These are phyloP conservation scores for Plasmodium relictum DNA, from an alignment of 169 alveolate species.

Conservation along the genomic window DNA sequence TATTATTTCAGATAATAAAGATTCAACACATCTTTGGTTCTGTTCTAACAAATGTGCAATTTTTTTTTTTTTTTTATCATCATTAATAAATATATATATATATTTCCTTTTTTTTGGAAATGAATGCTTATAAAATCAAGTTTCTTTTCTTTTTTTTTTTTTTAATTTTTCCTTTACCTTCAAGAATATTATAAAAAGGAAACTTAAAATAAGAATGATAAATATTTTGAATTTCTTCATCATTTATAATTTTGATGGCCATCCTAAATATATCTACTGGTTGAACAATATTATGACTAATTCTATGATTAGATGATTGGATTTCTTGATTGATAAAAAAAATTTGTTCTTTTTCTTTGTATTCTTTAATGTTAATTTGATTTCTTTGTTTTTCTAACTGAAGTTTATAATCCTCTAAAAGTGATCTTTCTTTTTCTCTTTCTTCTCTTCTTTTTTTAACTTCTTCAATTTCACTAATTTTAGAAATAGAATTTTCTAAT, in stretches of 20 bases:
- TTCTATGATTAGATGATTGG: constrained; percentile 37
- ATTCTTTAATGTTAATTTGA: constrained; percentile 81
- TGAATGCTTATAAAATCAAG: too few relatives aligned
- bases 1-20: constrained; percentile 14
- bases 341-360: constrained; percentile 77
- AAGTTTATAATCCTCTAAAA: constrained; percentile 70
- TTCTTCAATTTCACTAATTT: constrained; percentile 80
- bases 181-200: constrained; percentile 35
- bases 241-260: constrained; percentile 1
- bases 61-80: constrained; percentile 17
- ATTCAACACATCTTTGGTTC: constrained; percentile 39
- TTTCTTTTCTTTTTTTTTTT: too few relatives aligned
- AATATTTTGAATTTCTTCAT: constrained; percentile 5
- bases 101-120: too few relatives aligned
- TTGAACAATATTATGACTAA: constrained; percentile 25
- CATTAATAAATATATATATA: too few relatives aligned
- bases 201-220: background rate
- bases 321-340: constrained; percentile 81
- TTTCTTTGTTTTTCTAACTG: constrained; percentile 77
- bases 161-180: constrained; percentile 48
- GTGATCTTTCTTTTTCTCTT: constrained; percentile 77
- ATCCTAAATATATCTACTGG: constrained; percentile 22
- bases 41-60: constrained; percentile 59
- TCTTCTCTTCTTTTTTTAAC: constrained; percentile 80
- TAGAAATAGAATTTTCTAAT: constrained; percentile 40